Evolutionary conservation across 371 early-diverging fungal species (phyloP).

Genomic region (Scutellospora calospora): DNA sequence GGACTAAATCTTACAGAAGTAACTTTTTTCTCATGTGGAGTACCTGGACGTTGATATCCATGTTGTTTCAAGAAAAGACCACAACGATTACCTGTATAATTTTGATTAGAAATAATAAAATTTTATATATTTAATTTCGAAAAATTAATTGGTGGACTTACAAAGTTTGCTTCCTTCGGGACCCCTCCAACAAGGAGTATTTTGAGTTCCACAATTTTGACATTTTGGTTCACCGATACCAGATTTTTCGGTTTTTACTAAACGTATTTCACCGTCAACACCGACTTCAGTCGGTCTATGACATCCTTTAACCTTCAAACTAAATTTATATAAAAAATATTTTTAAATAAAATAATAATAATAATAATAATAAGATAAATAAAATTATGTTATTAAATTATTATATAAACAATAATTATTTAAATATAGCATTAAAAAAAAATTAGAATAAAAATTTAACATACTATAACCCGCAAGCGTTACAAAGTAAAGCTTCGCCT

Average conservation of each 20-base stretch:
- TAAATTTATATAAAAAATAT: not conserved
- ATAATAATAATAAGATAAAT: too few relatives aligned
- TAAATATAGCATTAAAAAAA: not conserved
- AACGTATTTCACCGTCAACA: conserved; percentile 36
- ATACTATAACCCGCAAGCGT: conserved; percentile 47
- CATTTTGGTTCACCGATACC: conserved; percentile 8
- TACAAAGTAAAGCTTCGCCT: conserved; percentile 43
- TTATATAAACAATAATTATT: too few relatives aligned
- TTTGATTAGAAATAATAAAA: too few relatives aligned
- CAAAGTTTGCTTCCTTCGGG: conserved; percentile 24
- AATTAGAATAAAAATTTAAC: not conserved
- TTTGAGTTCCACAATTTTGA: conserved; percentile 39
- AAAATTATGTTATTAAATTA: too few relatives aligned
- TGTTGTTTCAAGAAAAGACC: conserved; percentile 32
- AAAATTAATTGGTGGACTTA: not conserved
- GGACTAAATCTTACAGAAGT: too few relatives aligned
- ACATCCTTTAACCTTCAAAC: conserved; percentile 38
- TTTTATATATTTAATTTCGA: too few relatives aligned
- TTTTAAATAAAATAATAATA: too few relatives aligned
- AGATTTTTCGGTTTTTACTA: conserved; percentile 6
- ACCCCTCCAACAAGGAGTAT: conserved; percentile 45
- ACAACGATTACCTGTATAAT: conserved; percentile 33
- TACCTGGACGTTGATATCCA: conserved; percentile 17
- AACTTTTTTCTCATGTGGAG: not conserved
- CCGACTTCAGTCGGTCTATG: conserved; percentile 35